These are phyloP conservation scores for Zoysia matrella DNA, from an alignment of 202 grass and related monocot genomes.

Conservation along the genomic window DNA sequence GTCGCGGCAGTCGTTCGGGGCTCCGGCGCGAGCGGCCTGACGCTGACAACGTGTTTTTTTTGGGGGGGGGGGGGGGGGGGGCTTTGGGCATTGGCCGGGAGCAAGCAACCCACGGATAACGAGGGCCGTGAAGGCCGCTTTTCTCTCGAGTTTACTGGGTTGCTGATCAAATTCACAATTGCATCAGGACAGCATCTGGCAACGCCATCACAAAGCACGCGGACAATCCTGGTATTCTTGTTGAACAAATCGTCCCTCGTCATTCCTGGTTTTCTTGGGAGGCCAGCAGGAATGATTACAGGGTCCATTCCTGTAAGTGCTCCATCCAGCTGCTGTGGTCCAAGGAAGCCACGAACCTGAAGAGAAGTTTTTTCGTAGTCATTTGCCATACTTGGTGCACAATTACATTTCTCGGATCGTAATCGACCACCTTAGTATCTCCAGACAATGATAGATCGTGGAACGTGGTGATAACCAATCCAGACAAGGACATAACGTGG, in stretches of 20 bases:
- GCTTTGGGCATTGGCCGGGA: no score
- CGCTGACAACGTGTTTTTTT: no score
- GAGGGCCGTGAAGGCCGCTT: no score
- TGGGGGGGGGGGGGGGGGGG: no score
- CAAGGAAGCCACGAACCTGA: conserved; percentile 82
- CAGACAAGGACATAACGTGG: background rate
- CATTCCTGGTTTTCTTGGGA: conserved; percentile 98
- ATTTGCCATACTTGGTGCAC: background rate
- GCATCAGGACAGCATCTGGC: conserved; percentile 77
- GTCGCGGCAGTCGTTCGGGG: no score
- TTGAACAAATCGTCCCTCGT: conserved; percentile 98
- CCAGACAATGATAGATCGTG: background rate
- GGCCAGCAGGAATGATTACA: conserved; percentile 88
- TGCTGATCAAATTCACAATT: conserved; percentile 94
- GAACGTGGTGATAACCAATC: background rate
- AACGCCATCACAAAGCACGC: conserved; percentile 72
- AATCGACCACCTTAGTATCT: background rate
- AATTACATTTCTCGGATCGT: background rate
- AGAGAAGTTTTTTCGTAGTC: background rate
- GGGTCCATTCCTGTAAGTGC: conserved; percentile 93
- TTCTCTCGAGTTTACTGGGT: conserved; percentile 64
- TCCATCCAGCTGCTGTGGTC: conserved; percentile 70
- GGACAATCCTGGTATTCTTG: conserved; percentile 92
- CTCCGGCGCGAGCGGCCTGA: no score
- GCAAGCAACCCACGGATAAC: no score